A percentile compares a stretch with the other conserved stretches of the same genome.
phyloP scores from a whole-genome alignment of 306 rosid genomes.

The Trifolium dubium region DNA sequence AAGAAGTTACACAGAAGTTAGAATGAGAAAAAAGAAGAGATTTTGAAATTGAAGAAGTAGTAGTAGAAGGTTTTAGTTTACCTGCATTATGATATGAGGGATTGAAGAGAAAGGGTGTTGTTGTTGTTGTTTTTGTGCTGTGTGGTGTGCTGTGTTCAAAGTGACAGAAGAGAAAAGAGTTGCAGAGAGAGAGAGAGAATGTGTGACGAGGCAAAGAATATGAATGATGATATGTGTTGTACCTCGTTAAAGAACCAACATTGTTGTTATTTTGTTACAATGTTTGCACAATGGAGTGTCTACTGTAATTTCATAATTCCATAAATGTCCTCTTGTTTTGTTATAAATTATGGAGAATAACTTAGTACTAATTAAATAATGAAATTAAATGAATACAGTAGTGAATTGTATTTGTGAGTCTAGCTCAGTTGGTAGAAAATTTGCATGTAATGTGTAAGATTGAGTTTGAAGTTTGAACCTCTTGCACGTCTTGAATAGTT shows the following conservation, averaged over 20 bases:
- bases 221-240: background rate
- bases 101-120: background rate
- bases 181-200: slow-evolving; percentile 3
- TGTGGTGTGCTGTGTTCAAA: background rate
- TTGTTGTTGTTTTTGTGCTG: background rate
- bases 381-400: too few relatives aligned
- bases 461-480: too few relatives aligned
- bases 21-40: background rate
- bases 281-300: background rate
- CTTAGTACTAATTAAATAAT: too few relatives aligned
- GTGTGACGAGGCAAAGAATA: slow-evolving; percentile 8
- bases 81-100: slow-evolving; percentile 7
- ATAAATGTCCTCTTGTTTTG: background rate
- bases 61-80: background rate
- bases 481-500: too few relatives aligned
- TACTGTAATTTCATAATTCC: slow-evolving; percentile 9
- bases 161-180: slow-evolving; percentile 3
- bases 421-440: too few relatives aligned
- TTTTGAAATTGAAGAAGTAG: slow-evolving; percentile 32
- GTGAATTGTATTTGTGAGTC: too few relatives aligned
- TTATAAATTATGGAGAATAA: background rate
- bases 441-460: too few relatives aligned
- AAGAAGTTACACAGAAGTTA: background rate
- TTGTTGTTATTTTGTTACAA: background rate
- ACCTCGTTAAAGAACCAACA: background rate